Percentiles rank a stretch among this genome's conserved stretches.
phyloP scores from a whole-genome alignment of 805 yeast species.

The Teunomyces panamensis region DNA sequence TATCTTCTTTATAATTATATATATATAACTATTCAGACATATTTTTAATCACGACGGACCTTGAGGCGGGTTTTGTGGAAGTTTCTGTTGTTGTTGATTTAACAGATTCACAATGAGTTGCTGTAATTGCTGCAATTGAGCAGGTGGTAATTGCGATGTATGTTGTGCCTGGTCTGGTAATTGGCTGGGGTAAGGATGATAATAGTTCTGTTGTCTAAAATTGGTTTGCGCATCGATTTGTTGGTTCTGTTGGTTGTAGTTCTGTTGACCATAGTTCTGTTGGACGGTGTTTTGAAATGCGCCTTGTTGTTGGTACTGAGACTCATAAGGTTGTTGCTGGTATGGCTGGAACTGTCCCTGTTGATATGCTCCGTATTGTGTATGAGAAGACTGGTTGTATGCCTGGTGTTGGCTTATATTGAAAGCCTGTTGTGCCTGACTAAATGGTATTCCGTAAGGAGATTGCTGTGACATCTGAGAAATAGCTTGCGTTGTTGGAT shows the following conservation, averaged over 20 bases:
- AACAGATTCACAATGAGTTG: slow-evolving; percentile 21
- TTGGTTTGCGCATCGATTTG: slow-evolving; percentile 3
- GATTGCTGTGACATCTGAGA: slow-evolving; percentile 7
- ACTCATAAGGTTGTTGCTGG: slow-evolving; percentile 8
- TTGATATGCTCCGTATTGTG: not conserved
- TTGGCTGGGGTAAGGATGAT: slow-evolving; percentile 10
- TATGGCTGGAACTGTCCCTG: not conserved
- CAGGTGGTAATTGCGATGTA: slow-evolving; percentile 15
- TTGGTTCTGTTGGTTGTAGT: slow-evolving; percentile 2
- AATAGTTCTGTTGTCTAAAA: slow-evolving; percentile 6
- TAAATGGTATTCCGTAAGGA: slow-evolving; percentile 23
- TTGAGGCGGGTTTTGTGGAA: slow-evolving; percentile 1
- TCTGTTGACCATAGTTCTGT: not conserved
- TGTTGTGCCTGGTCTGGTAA: slow-evolving; percentile 6
- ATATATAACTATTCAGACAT: not conserved
- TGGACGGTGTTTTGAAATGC: not conserved
- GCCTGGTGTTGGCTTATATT: slow-evolving; percentile 7
- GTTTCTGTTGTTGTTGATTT: slow-evolving; percentile 10
- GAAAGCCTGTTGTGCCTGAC: slow-evolving; percentile 14
- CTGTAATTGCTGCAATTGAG: slow-evolving; percentile 22
- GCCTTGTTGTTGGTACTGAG: not conserved
- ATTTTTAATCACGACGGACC: not conserved
- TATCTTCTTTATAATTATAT: slow-evolving; percentile 6
- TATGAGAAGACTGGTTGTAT: slow-evolving; percentile 2
- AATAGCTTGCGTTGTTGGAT: not conserved